Conservation (phyloP, 148 eudicot genomes). For the Vaccinium vitisidaea region DNA sequence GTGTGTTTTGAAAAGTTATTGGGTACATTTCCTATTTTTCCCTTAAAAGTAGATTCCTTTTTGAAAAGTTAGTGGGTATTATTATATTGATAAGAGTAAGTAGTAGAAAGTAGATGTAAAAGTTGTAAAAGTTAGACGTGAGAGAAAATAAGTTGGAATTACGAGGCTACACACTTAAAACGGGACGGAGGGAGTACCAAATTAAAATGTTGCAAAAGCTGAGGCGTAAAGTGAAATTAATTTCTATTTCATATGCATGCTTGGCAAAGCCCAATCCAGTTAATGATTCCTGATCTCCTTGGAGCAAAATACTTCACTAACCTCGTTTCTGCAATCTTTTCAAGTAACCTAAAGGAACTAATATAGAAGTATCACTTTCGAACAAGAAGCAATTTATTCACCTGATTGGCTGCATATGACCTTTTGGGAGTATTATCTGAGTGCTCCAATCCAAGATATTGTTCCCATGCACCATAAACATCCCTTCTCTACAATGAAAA, state of each 20-base stretch:
- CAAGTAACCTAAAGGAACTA: not conserved
- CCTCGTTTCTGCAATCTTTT: not conserved
- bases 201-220: not conserved
- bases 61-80: too few species aligned
- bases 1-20: too few species aligned
- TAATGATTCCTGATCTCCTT: not conserved
- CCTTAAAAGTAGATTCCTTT: too few species aligned
- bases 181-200: not conserved
- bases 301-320: not conserved
- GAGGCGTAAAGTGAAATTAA: not conserved
- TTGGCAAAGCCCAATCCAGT: not conserved
- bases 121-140: too few species aligned
- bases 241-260: not conserved
- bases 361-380: not conserved
- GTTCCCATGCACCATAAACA: slow-evolving; percentile 99
- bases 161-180: too few species aligned
- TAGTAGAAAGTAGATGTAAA: too few species aligned
- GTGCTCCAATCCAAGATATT: slow-evolving; percentile 93
- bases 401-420: slow-evolving; percentile 85
- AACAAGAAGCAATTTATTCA: slow-evolving; percentile 13
- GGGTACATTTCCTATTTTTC: too few species aligned
- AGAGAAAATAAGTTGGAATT: too few species aligned
- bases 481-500: slow-evolving; percentile 62
- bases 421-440: slow-evolving; percentile 79
- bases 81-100: too few species aligned